phyloP scores from a whole-genome alignment of 202 grass and related monocot species.

The Digitaria exilis region DNA sequence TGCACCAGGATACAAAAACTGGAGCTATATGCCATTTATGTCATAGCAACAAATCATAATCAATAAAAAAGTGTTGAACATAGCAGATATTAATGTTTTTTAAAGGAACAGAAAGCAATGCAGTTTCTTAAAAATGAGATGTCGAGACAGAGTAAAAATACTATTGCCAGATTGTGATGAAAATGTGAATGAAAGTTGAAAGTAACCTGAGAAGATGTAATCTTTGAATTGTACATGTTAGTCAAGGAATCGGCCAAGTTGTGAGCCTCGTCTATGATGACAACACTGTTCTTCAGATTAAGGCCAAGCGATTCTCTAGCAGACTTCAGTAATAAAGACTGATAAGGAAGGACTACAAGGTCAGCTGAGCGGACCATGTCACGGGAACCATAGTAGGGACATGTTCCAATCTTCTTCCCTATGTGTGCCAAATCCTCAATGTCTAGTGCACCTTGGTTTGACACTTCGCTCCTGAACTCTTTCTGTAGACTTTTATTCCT shows the following conservation, averaged over 20 bases:
- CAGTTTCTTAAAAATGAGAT: conserved; percentile 5
- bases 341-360: conserved; percentile 88
- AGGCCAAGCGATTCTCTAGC: conserved; percentile 91
- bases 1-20: conserved; percentile 5
- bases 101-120: conserved; percentile 21
- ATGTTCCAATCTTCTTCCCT: conserved; percentile 83
- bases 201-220: conserved; percentile 65
- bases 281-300: conserved; percentile 83
- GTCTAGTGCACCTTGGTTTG: conserved; percentile 63
- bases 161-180: background rate
- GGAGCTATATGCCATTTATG: background rate
- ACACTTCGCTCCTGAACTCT: conserved; percentile 62
- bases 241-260: conserved; percentile 81
- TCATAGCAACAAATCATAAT: background rate
- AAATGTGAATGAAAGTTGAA: conserved; percentile 14
- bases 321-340: conserved; percentile 78
- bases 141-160: conserved; percentile 18
- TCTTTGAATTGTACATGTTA: conserved; percentile 90
- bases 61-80: background rate
- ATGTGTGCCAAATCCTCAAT: conserved; percentile 79
- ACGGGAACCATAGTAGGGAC: conserved; percentile 83
- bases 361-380: conserved; percentile 74
- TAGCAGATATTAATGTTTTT: background rate
- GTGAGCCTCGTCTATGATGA: conserved; percentile 97
- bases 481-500: conserved; percentile 59